phyloP scores from a whole-genome alignment of 169 alveolate genomes.

The Plasmodium falciparum region DNA sequence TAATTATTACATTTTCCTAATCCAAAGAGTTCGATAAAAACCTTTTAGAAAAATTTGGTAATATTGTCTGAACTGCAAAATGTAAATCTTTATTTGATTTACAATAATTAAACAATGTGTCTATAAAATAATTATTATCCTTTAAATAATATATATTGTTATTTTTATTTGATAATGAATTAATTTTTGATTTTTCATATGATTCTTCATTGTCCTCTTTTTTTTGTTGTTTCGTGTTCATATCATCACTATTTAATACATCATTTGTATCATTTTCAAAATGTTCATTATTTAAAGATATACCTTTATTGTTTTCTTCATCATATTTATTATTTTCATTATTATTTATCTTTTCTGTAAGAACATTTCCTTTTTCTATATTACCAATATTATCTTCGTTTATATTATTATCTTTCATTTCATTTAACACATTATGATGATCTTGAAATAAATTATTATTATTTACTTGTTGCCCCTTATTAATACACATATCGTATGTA shows the following conservation, averaged over 20 bases:
- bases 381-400: neutral
- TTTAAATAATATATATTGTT: slow-evolving; percentile 6
- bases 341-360: neutral
- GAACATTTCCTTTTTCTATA: no score
- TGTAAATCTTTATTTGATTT: slow-evolving; percentile 14
- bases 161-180: neutral
- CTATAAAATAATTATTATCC: slow-evolving; percentile 59
- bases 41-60: slow-evolving; percentile 55
- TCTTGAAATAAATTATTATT: neutral
- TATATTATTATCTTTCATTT: neutral
- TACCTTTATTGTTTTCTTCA: neutral
- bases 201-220: neutral
- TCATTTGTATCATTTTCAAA: neutral
- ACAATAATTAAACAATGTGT: slow-evolving; percentile 39
- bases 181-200: neutral
- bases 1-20: no score
- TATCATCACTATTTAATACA: neutral
- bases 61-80: slow-evolving; percentile 19
- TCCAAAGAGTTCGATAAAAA: slow-evolving; percentile 13
- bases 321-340: neutral
- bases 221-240: no score
- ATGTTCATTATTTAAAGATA: neutral
- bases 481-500: neutral
- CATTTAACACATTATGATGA: neutral
- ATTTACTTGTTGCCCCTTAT: neutral